These are phyloP conservation scores for Penicillium waksmanii DNA, from an alignment of 495 filamentous ascomycete genomes.

Conservation along the genomic window DNA sequence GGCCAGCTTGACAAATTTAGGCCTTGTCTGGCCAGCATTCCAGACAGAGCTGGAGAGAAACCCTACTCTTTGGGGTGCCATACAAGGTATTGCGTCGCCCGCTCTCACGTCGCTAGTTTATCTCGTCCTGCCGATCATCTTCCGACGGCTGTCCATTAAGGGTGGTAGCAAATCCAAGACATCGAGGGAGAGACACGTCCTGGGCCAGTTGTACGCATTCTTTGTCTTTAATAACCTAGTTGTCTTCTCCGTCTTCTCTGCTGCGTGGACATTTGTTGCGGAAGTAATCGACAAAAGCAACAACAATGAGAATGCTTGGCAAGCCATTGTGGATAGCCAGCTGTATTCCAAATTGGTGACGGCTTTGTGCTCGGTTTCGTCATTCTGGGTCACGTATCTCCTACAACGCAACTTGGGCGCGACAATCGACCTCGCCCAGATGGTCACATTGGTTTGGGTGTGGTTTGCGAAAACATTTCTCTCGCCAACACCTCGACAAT, in stretches of 20 bases:
- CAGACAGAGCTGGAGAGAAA: slow-evolving; percentile 62
- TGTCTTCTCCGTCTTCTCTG: slow-evolving; percentile 87
- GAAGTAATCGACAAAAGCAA: slow-evolving; percentile 61
- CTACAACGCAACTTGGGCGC: slow-evolving; percentile 92
- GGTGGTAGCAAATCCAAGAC: slow-evolving; percentile 91
- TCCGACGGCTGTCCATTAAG: slow-evolving; percentile 77
- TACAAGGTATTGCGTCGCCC: slow-evolving; percentile 94
- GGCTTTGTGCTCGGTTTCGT: slow-evolving; percentile 75
- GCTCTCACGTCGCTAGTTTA: slow-evolving; percentile 89
- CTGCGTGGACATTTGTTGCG: slow-evolving; percentile 72
- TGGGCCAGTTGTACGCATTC: slow-evolving; percentile 89
- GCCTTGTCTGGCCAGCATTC: slow-evolving; percentile 79
- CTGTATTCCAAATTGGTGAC: slow-evolving; percentile 65
- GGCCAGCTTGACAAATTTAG: slow-evolving; percentile 79
- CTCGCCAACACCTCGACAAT: slow-evolving; percentile 85
- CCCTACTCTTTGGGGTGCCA: slow-evolving; percentile 73
- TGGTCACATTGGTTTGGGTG: slow-evolving; percentile 77
- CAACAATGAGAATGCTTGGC: slow-evolving; percentile 61
- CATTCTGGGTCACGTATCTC: slow-evolving; percentile 94
- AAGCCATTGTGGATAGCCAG: slow-evolving; percentile 64
- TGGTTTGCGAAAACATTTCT: slow-evolving; percentile 83
- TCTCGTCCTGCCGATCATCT: slow-evolving; percentile 84
- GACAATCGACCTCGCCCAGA: slow-evolving; percentile 83
- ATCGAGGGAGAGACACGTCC: slow-evolving; percentile 89
- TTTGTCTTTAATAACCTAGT: slow-evolving; percentile 98